These are phyloP conservation scores for Microdochium paspali DNA, from an alignment of 2,329 filamentous ascomycete species.

Conservation along the genomic window DNA sequence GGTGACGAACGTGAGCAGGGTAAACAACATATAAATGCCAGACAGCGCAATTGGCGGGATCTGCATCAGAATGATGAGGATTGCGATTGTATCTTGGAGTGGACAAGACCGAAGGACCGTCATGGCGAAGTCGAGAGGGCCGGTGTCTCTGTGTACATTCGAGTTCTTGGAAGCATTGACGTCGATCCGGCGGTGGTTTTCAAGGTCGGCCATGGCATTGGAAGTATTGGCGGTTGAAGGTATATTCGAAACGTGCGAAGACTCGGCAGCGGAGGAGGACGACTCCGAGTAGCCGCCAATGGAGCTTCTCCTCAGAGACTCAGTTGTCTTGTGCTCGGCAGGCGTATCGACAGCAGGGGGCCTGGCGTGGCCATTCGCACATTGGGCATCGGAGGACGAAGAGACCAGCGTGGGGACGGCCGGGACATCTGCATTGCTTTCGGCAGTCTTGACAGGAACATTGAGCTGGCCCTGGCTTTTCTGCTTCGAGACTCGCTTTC, in stretches of 20 bases:
- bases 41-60: slow-evolving; percentile 82
- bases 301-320: slow-evolving; percentile 29
- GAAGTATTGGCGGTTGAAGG: slow-evolving; percentile 25
- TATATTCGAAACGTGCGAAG: slow-evolving; percentile 21
- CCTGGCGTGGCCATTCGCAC: slow-evolving; percentile 23
- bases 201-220: slow-evolving; percentile 26
- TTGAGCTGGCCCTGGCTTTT: slow-evolving; percentile 38
- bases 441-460: slow-evolving; percentile 16
- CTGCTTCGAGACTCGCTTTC: slow-evolving; percentile 46
- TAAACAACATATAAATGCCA: slow-evolving; percentile 85
- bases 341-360: slow-evolving; percentile 24
- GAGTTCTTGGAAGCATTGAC: slow-evolving; percentile 60
- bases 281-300: slow-evolving; percentile 45
- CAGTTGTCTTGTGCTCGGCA: slow-evolving; percentile 29
- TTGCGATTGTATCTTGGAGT: slow-evolving; percentile 89
- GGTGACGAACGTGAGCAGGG: slow-evolving; percentile 83
- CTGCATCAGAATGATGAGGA: slow-evolving; percentile 90
- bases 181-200: slow-evolving; percentile 56
- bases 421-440: slow-evolving; percentile 16
- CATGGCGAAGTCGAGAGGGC: slow-evolving; percentile 66
- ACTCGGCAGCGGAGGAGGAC: slow-evolving; percentile 37
- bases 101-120: slow-evolving; percentile 87
- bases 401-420: slow-evolving; percentile 17
- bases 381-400: slow-evolving; percentile 25
- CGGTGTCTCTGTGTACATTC: slow-evolving; percentile 60